Conservation (phyloP, 306 rosid genomes). For the Pterocarpus santalinus region DNA sequence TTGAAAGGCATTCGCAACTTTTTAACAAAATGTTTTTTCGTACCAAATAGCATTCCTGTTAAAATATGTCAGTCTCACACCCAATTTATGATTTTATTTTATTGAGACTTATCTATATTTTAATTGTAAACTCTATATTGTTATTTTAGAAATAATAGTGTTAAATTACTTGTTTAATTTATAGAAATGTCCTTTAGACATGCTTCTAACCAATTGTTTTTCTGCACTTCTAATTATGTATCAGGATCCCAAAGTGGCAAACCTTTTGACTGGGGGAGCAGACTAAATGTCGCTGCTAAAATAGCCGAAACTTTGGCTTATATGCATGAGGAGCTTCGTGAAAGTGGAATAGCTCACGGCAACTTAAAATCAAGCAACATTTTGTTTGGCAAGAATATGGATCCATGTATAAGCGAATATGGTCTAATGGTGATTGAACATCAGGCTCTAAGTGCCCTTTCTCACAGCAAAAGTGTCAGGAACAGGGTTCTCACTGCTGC, state of each 20-base stretch:
- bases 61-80: no score
- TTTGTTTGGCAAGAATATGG: constrained; percentile 57
- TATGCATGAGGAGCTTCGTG: constrained; percentile 61
- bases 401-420: constrained; percentile 66
- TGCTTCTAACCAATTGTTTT: not conserved
- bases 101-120: no score
- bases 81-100: no score
- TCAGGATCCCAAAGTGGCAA: constrained; percentile 55
- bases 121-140: no score
- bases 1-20: no score
- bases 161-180: no score
- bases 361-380: constrained; percentile 68
- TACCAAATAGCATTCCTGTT: no score
- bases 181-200: not conserved
- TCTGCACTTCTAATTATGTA: not conserved
- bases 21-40: no score
- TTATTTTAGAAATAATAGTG: no score
- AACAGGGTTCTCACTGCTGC: constrained; percentile 16
- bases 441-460: constrained; percentile 43
- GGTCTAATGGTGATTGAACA: constrained; percentile 61
- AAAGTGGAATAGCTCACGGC: constrained; percentile 59
- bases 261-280: constrained; percentile 62
- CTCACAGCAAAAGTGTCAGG: constrained; percentile 20
- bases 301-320: constrained; percentile 63
- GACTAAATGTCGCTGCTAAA: constrained; percentile 58